Conservation (phyloP, 2,329 filamentous ascomycete species). For the Furcasterigmium furcatum region DNA sequence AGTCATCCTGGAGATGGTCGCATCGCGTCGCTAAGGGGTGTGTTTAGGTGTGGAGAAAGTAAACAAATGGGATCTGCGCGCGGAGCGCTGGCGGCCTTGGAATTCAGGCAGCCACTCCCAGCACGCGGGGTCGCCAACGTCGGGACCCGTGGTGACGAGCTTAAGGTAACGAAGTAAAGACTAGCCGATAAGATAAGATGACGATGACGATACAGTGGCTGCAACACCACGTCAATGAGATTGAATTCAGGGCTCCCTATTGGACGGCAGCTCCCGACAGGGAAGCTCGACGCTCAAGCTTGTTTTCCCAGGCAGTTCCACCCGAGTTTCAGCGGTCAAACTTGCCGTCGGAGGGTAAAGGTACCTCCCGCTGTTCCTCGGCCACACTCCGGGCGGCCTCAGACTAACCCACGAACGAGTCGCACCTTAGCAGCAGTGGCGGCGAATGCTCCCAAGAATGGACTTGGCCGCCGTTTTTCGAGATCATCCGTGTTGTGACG, state of each 20-base stretch:
- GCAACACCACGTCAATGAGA: too few species aligned
- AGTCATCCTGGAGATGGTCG: slow-evolving; percentile 5
- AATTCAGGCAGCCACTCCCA: neutral
- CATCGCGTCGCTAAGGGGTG: slow-evolving; percentile 6
- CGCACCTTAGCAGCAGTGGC: too few species aligned
- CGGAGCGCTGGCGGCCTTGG: neutral
- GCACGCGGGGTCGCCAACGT: too few species aligned
- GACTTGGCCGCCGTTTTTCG: too few species aligned
- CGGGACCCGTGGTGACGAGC: too few species aligned
- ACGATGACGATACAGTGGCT: neutral
- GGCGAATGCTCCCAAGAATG: too few species aligned
- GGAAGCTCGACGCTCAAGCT: neutral
- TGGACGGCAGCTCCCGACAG: neutral
- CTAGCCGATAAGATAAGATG: neutral
- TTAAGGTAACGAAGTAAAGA: neutral
- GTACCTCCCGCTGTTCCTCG: too few species aligned
- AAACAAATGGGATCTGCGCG: slow-evolving; percentile 15
- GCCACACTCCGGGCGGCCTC: too few species aligned
- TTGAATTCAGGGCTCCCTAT: too few species aligned
- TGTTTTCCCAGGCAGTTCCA: neutral
- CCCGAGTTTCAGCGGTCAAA: neutral
- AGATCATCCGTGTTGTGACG: too few species aligned
- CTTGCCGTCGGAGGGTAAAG: neutral
- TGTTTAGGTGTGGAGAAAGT: slow-evolving; percentile 14
- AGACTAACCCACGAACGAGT: too few species aligned